Evolutionary conservation across 805 yeast genomes (phyloP), one percentile per base, ranked within the genome.

Genomic region (Zygotorulaspora danielsina): DNA sequence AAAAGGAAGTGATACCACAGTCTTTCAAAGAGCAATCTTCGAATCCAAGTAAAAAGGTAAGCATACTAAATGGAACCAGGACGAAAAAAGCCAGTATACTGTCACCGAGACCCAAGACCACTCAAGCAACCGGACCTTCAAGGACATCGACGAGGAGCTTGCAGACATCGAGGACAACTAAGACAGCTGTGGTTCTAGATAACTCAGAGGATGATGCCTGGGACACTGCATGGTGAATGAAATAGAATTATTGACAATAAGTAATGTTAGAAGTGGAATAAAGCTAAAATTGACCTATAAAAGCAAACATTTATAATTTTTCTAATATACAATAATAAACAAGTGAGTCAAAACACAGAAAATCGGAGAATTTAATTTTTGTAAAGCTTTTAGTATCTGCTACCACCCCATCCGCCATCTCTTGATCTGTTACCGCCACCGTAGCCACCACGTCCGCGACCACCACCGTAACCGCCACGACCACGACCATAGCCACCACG

Each of bases 401-500:
- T 58, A 61, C 54, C 57, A 29, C 73, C 68, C 51, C 59, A 49
- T 51, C 68, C 70, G 51, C 65, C 48, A 30, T 70, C 71, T 46
- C 57, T 54, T 32, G 63, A 46, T 41, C 52, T 42, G 38, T 38
- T 34, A 40, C 45, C 51, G 32, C 71, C 61, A 40, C 66, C 60
- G 42, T 62, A 51, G 27, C 50, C 44, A 28, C 70, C 63, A 35
- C 62, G 56, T 41, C 75, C 70, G 34, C 66, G 59, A 30, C 71
- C 63, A 46, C 73, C 65, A 41, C 71, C 62, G 30, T 50, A 44
- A 41, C 53, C 63, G 39, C 72, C 65, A 40, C 68, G 51, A 31
- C 79, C 68, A 45, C 84, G 75, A 41, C 72, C 54, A 31, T 77
- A 61, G 33, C 75, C 59, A 33, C 72, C 55, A 13, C 76, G 63